These are phyloP conservation scores for Phyllosticta citriasiana DNA, from an alignment of 2,329 filamentous ascomycete species.

Conservation along the genomic window DNA sequence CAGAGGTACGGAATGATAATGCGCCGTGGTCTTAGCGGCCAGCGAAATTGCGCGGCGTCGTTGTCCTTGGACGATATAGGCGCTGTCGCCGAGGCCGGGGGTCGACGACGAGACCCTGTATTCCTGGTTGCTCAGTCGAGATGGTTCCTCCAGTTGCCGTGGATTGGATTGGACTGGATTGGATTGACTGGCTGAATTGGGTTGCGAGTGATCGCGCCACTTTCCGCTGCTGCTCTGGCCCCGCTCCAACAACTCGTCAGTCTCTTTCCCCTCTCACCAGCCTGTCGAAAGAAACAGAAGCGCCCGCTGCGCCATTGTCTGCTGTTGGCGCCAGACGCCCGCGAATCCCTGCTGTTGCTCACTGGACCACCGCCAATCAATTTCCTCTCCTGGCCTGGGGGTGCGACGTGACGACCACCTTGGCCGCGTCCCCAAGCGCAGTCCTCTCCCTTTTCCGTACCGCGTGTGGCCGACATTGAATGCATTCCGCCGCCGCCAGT, in stretches of 20 bases:
- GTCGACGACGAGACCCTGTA: not conserved
- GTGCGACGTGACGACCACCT: slow-evolving; percentile 2
- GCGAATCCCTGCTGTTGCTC: not conserved
- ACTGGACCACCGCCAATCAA: slow-evolving; percentile 3
- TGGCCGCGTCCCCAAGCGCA: slow-evolving; percentile 4
- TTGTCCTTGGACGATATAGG: not conserved
- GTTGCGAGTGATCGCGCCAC: not conserved
- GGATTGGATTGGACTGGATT: not conserved
- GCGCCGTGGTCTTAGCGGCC: not conserved
- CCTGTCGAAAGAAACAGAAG: not conserved
- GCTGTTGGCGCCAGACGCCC: not conserved
- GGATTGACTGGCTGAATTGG: not conserved
- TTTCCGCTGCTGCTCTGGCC: not conserved
- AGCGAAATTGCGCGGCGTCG: not conserved
- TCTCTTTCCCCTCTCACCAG: not conserved
- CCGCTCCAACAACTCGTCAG: not conserved
- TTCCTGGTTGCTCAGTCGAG: not conserved
- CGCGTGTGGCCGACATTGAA: slow-evolving; percentile 8
- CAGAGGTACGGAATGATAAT: not conserved
- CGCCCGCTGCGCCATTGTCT: not conserved
- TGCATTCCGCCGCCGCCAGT: slow-evolving; percentile 5
- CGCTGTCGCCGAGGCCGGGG: not conserved
- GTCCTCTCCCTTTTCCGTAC: slow-evolving; percentile 9
- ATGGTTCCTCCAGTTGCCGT: not conserved
- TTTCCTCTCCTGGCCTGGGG: slow-evolving; percentile 1